A percentile compares a stretch with the other conserved stretches of the same genome.
These are phyloP conservation scores for Zygnema cylindricum DNA, from an alignment of 139 green algal species.

Conservation along the genomic window DNA sequence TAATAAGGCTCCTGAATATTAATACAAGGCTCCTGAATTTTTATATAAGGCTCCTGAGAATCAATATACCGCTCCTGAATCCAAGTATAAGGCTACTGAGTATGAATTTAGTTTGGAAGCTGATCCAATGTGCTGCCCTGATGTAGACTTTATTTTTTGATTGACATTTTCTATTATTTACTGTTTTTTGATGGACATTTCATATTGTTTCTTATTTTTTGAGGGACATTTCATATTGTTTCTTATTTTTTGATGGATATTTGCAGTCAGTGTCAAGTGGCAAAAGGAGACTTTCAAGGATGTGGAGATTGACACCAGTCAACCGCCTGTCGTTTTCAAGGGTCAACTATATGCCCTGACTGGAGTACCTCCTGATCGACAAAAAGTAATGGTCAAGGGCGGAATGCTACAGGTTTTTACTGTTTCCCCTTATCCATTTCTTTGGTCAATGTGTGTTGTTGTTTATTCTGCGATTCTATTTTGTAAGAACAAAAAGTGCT, in stretches of 20 bases:
- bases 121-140: too few relatives aligned
- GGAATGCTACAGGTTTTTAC: slow-evolving; percentile 77
- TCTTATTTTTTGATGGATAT: background rate
- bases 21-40: background rate
- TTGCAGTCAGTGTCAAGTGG: slow-evolving; percentile 88
- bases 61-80: too few relatives aligned
- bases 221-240: background rate
- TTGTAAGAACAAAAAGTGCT: too few relatives aligned
- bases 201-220: background rate
- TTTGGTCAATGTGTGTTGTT: too few relatives aligned
- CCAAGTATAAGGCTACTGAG: too few relatives aligned
- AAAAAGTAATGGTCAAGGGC: slow-evolving; percentile 98
- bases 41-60: too few relatives aligned
- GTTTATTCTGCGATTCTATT: too few relatives aligned
- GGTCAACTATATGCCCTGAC: slow-evolving; percentile 93
- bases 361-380: slow-evolving; percentile 88
- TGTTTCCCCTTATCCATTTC: too few relatives aligned
- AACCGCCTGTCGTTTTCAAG: slow-evolving; percentile 90
- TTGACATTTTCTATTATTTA: background rate
- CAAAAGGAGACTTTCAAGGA: slow-evolving; percentile 85
- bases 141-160: too few relatives aligned
- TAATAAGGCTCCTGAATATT: too few relatives aligned
- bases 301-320: slow-evolving; percentile 83
- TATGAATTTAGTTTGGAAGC: too few relatives aligned
- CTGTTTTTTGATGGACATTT: background rate